A percentile compares a stretch with the other conserved stretches of the same genome.
Conservation (phyloP, 2,329 filamentous ascomycete genomes). For the Aspergillus ibericus region DNA sequence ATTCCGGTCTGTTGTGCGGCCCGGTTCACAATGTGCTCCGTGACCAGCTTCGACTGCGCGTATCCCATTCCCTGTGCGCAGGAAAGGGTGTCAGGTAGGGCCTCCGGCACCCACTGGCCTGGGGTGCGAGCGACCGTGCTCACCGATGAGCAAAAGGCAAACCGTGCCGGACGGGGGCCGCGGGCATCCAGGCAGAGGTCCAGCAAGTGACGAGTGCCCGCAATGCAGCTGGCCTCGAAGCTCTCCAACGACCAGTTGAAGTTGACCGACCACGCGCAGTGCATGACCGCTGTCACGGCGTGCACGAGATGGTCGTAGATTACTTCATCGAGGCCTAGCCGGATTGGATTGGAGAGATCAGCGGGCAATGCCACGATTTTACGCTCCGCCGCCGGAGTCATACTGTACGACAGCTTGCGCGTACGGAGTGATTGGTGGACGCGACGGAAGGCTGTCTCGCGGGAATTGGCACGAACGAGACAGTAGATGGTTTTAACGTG, state of each 20-base stretch:
- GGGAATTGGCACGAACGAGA: conserved; percentile 53
- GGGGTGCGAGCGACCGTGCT: conserved; percentile 41
- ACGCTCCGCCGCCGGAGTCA: conserved; percentile 15
- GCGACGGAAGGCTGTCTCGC: conserved; percentile 30
- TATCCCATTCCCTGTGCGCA: conserved; percentile 45
- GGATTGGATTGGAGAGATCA: conserved; percentile 44
- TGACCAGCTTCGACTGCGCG: conserved; percentile 35
- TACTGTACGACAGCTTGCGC: conserved; percentile 13
- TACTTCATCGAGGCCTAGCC: conserved; percentile 48
- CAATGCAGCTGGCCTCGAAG: conserved; percentile 54
- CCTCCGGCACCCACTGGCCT: conserved; percentile 33
- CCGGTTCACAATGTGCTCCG: conserved; percentile 31
- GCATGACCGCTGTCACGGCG: conserved; percentile 57
- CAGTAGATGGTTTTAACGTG: conserved; percentile 49
- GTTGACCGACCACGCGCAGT: conserved; percentile 67
- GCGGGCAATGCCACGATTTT: conserved; percentile 52
- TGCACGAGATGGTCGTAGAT: conserved; percentile 43
- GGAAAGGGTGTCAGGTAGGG: conserved; percentile 28
- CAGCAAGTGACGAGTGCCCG: conserved; percentile 47
- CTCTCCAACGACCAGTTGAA: conserved; percentile 58
- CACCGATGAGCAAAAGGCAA: conserved; percentile 49
- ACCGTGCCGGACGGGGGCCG: conserved; percentile 6
- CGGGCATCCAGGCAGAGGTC: conserved; percentile 36
- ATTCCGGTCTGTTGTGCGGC: conserved; percentile 16
- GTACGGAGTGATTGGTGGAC: conserved; percentile 46